Base-by-base conservation (phyloP, 768 basidiomycete species). In the Mycena polygramma region DNA sequence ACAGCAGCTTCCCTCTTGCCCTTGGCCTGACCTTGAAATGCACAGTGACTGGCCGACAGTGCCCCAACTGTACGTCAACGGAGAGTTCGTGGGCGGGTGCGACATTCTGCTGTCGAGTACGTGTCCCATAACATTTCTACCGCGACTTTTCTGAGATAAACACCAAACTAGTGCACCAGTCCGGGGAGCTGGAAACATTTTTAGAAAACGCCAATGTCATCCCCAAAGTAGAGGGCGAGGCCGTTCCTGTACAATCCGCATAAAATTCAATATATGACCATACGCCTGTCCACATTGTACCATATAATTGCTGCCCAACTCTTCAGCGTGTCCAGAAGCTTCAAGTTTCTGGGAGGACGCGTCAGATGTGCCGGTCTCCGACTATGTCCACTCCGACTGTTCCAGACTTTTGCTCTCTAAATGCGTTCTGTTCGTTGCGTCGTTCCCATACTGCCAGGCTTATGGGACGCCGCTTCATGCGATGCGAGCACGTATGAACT, bases 21-120 rank as follows among this genome's bases (percentile, higher is more conserved):
- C 66, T 48, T 43, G 57, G 26, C 4, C 17, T 17, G 24, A 51
- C 17, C 26, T 4, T 15, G 30, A 30, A n/a, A 36, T 37, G 39
- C 68, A 19, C 75, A 99, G 97, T 26, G 94, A 98, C 72, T 99
- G 97, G 97, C 97, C 97, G 17, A 99, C 97, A 22, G 91, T 99
- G 72, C 97, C 97, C 14, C 97, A 99, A 79, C 80, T 99, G 15
- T 99, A 97, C 77, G 87, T 99, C 43, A 91, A 94, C 63, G 97
- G 97, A 7, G 96, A 98, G 79, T 99, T 99, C 76, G 86, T 99
- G 49, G 97, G 97, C 41, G 98, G 97, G 62, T 98, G 97, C 79
- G 97, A 99, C 82, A 98, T 99, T 74, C 82, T 98, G 24, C 80
- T 98, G 35, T 88, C 90, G 73, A 98, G 95, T 96, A 76, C 83